Base-by-base conservation (phyloP, 306 rosid genomes). In the Cicer yamashitae region DNA sequence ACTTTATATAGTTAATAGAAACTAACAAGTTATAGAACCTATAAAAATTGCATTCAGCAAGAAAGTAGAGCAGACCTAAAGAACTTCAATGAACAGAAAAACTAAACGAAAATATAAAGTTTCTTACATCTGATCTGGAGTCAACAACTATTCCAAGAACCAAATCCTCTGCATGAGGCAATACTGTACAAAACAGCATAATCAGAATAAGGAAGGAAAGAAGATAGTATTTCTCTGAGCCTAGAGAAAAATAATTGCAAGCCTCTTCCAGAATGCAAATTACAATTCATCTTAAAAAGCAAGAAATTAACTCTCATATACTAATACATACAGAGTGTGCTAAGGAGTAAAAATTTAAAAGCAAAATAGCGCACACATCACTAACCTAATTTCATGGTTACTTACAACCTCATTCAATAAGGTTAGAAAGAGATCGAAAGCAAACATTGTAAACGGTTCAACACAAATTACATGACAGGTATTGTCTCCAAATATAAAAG, bases 141-240 rank as follows among this genome's bases (percentile, higher is more conserved):
- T 94, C 97, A 38, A 86, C 89, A 75, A 94, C 89, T 62, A 94
- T 90, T 78, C 98, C 98, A 74, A 94, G 91, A 22, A 94, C 86
- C 44, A 91, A 87, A 87, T 94, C 98, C 84, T 74, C 96, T 47
- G 87, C 81, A 73, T 81, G 88, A 67, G 98, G 96, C n/a, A 96
- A 82, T 94, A 94, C 98, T 94, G 90, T 44, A 81, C 9, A 81
- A 65, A 44, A 74, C 50, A 79, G 38, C 48, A 67, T 9, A 59
- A 73, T 65, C 75, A 43, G 57, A 63, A 41, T 12, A 52, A 20
- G 15, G 47, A 13, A 76, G 38, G 15, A 9, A n/a, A 45, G 9
- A 65, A 58, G 65, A 50, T 39, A 39, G 30, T n/a, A 76, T 9
- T 11, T 38, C 37, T 73, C 17, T 43, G 1, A 7, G 43, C 63